These are phyloP conservation scores for Plasmodium falciparum DNA, from an alignment of 169 alveolate species.

Conservation along the genomic window DNA sequence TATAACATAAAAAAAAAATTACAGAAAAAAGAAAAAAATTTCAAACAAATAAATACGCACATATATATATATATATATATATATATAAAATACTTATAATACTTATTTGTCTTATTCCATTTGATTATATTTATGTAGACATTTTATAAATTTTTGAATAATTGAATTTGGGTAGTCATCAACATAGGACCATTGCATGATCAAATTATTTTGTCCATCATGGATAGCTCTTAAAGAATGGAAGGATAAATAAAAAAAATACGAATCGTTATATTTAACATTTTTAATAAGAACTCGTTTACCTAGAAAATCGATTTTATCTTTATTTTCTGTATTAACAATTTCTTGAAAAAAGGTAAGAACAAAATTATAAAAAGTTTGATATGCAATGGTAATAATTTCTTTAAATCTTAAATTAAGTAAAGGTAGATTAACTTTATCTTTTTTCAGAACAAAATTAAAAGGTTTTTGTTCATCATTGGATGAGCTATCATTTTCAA, in stretches of 20 bases:
- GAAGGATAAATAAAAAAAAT: constrained; percentile 45
- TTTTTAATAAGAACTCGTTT: constrained; percentile 58
- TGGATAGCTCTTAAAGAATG: constrained; percentile 74
- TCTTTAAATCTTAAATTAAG: constrained; percentile 65
- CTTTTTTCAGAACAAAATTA: constrained; percentile 26
- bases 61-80: not conserved
- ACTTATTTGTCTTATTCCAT: too few species aligned
- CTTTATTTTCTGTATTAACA: constrained; percentile 47
- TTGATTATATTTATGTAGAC: constrained; percentile 17
- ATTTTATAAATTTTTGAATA: constrained; percentile 36
- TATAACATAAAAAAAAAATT: too few species aligned
- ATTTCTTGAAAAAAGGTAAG: constrained; percentile 76
- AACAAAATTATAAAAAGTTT: constrained; percentile 66
- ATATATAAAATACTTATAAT: not conserved
- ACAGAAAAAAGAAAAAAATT: too few species aligned
- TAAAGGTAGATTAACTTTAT: constrained; percentile 39
- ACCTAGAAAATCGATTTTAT: constrained; percentile 27
- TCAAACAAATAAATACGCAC: too few species aligned
- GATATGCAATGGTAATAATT: constrained; percentile 30
- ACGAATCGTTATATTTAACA: constrained; percentile 26
- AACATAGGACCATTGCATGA: constrained; percentile 73
- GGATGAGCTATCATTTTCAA: not conserved
- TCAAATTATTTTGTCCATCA: constrained; percentile 48
- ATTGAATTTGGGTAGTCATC: constrained; percentile 52
- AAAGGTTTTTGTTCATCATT: not conserved